A percentile compares a stretch with the other conserved stretches of the same genome.
Conservation (phyloP, 352 stramenopile genomes). For the Globisporangium paroecandrum region DNA sequence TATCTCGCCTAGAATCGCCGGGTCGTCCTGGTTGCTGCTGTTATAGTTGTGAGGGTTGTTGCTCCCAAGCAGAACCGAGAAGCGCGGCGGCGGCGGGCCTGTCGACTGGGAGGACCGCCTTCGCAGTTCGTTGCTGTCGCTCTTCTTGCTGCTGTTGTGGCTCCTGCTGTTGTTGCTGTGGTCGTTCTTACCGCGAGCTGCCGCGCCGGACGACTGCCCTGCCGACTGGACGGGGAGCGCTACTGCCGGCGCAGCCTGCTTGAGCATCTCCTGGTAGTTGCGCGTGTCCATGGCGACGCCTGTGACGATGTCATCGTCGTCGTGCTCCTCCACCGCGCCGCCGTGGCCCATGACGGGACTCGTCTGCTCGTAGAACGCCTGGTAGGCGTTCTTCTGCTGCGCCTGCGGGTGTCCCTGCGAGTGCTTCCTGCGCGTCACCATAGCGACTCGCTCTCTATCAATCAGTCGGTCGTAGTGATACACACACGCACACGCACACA, state of each 20-base stretch:
- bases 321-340: background rate
- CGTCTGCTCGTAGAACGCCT: slow-evolving; percentile 17
- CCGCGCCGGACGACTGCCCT: slow-evolving; percentile 12
- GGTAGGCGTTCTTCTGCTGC: slow-evolving; percentile 17
- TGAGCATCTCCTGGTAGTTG: slow-evolving; percentile 60
- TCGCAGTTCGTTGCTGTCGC: slow-evolving; percentile 1
- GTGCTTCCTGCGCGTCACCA: slow-evolving; percentile 1
- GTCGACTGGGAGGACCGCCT: slow-evolving; percentile 2
- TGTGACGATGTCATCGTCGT: slow-evolving; percentile 18
- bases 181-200: background rate
- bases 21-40: background rate
- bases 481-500: background rate
- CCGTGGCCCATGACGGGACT: slow-evolving; percentile 4
- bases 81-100: slow-evolving; percentile 2
- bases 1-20: slow-evolving; percentile 1
- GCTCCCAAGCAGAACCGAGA: slow-evolving; percentile 7
- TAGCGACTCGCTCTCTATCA: background rate
- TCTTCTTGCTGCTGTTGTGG: slow-evolving; percentile 7
- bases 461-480: background rate
- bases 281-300: slow-evolving; percentile 57
- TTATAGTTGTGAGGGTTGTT: no score
- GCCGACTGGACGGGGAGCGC: slow-evolving; percentile 9
- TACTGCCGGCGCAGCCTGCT: slow-evolving; percentile 20
- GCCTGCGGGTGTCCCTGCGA: slow-evolving; percentile 16
- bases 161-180: background rate